phyloP scores from a whole-genome alignment of 371 early-diverging fungal species.

The Phascolomyces articulosus region DNA sequence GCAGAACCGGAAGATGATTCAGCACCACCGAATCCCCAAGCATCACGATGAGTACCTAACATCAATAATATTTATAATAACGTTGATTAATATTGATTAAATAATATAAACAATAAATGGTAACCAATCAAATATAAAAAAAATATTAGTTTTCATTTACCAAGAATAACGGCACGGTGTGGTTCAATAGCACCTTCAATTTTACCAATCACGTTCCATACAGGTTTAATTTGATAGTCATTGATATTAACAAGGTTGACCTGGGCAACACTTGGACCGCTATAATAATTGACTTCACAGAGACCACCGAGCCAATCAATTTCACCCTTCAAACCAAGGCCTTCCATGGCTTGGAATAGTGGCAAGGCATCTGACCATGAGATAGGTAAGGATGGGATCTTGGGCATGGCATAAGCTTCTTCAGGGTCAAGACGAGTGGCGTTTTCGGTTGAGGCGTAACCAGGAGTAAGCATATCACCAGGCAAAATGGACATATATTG shows the following conservation, averaged over 20 bases:
- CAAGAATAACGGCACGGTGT: slow-evolving; percentile 59
- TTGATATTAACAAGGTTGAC: slow-evolving; percentile 61
- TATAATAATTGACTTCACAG: slow-evolving; percentile 49
- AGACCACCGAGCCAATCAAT: slow-evolving; percentile 53
- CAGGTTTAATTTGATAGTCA: slow-evolving; percentile 52
- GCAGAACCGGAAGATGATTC: slow-evolving; percentile 69
- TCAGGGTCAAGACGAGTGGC: slow-evolving; percentile 52
- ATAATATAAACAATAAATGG: too few relatives aligned
- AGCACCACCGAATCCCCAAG: slow-evolving; percentile 65
- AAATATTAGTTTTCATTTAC: too few relatives aligned
- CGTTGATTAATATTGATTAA: too few relatives aligned
- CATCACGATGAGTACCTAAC: slow-evolving; percentile 69
- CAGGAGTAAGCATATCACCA: slow-evolving; percentile 70
- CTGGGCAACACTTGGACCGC: slow-evolving; percentile 53
- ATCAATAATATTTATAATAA: too few relatives aligned
- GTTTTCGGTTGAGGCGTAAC: slow-evolving; percentile 55
- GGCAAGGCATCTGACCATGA: slow-evolving; percentile 68
- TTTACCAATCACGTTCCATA: slow-evolving; percentile 66
- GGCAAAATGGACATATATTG: slow-evolving; percentile 49
- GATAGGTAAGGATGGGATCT: slow-evolving; percentile 70
- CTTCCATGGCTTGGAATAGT: slow-evolving; percentile 50
- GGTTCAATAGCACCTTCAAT: slow-evolving; percentile 61
- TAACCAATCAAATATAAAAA: too few relatives aligned
- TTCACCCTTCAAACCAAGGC: slow-evolving; percentile 36
- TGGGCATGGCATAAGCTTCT: slow-evolving; percentile 47